Conservation (phyloP, 495 filamentous ascomycete species). For the Penicillium antarcticum region DNA sequence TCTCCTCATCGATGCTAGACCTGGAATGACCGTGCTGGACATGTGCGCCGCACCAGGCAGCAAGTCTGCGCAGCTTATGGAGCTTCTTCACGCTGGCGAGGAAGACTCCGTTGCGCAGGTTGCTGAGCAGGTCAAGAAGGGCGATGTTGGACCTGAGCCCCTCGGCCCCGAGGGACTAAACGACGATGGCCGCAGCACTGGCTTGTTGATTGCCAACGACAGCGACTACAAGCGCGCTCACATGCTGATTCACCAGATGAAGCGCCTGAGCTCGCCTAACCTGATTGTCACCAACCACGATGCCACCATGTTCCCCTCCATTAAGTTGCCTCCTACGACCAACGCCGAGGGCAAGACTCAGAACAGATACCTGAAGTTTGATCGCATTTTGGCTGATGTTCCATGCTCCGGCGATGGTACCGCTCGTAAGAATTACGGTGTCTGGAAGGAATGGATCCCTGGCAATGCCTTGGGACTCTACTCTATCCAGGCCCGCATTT, state of each 20-base stretch:
- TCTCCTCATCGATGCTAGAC: constrained; percentile 82
- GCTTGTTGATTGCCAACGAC: constrained; percentile 92
- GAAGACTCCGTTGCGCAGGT: constrained; percentile 71
- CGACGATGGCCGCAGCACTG: constrained; percentile 84
- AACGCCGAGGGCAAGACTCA: constrained; percentile 45
- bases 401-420: constrained; percentile 97
- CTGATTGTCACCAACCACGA: constrained; percentile 97
- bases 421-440: constrained; percentile 78
- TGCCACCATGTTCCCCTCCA: constrained; percentile 90
- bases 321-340: constrained; percentile 62
- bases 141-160: constrained; percentile 44
- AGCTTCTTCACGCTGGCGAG: constrained; percentile 89
- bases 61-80: constrained; percentile 92
- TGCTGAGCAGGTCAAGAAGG: constrained; percentile 49
- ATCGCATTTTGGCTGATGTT: constrained; percentile 93
- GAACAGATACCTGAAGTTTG: constrained; percentile 87
- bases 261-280: constrained; percentile 93
- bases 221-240: constrained; percentile 91
- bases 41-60: constrained; percentile 96
- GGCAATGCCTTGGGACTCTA: constrained; percentile 81
- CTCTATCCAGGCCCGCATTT: constrained; percentile 78
- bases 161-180: constrained; percentile 50
- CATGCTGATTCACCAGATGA: constrained; percentile 96
- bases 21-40: constrained; percentile 89
- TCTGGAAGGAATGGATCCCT: constrained; percentile 94